A percentile compares a stretch with the other conserved stretches of the same genome.
Evolutionary conservation across 768 basidiomycete species (phyloP).

Genomic region (Hysterangium stoloniferum): DNA sequence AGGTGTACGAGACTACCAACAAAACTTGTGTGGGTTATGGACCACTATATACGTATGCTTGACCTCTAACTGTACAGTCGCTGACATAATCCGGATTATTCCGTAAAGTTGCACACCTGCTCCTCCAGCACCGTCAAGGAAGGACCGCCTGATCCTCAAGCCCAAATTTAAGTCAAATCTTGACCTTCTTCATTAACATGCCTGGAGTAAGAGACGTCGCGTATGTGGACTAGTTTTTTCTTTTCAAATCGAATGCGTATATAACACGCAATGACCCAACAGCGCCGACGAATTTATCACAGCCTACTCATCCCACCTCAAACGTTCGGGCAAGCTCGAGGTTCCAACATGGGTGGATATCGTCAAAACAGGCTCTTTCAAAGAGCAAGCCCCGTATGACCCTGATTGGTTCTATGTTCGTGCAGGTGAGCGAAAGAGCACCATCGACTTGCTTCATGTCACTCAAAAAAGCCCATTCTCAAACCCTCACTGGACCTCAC

Average conservation of each 20-base stretch:
- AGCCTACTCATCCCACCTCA: constrained; percentile 93
- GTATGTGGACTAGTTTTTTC: constrained; percentile 22
- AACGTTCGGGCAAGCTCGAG: constrained; percentile 98
- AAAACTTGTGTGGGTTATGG: too few relatives aligned
- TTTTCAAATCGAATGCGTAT: neutral
- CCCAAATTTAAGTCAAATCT: too few relatives aligned
- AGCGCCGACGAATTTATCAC: constrained; percentile 92
- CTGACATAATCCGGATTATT: too few relatives aligned
- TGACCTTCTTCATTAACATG: constrained; percentile 29
- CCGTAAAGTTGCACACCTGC: too few relatives aligned
- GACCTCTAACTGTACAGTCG: too few relatives aligned
- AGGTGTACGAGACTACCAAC: too few relatives aligned
- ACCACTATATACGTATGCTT: too few relatives aligned
- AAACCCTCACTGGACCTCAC: neutral
- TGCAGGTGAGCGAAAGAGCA: constrained; percentile 64
- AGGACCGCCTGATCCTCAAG: too few relatives aligned
- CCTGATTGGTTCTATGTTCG: constrained; percentile 99
- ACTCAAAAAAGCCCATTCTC: neutral
- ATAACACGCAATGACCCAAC: constrained; percentile 12
- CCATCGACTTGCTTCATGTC: neutral
- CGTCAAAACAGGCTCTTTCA: constrained; percentile 96
- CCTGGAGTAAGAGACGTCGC: constrained; percentile 40
- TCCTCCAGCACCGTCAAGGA: too few relatives aligned
- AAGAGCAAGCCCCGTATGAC: constrained; percentile 98
- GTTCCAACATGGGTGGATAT: constrained; percentile 97